Base-by-base conservation (phyloP, 164 flowering plant genomes). In the Liquidambar formosana region DNA sequence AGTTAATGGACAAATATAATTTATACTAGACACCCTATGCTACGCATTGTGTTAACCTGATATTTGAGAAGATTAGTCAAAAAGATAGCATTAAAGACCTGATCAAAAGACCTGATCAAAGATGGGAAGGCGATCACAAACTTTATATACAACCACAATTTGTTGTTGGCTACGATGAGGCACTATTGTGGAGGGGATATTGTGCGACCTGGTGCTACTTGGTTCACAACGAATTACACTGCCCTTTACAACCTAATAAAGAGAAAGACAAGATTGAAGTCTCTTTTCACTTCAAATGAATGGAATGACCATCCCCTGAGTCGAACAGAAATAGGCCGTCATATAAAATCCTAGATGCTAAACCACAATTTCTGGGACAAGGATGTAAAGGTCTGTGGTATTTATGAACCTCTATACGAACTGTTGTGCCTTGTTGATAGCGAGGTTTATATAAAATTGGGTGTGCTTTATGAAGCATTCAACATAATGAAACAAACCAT, bases 351-450 rank as follows among this genome's bases (percentile, higher is more conserved):
- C 2, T 2, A 2, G 41, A 6, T 33, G 4, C 6, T 33, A 6
- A 33, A 33, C 41, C 41, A 33, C n/a, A 33, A 33, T 2, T 33
- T 33, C 41, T 33, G 41, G 41, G 41, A 33, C 41, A 33, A 33
- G 2, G 41, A 2, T 33, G 41, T 6, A 33, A 33, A 6, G 6
- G 41, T 33, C 41, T 33, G 41, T 33, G 41, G 6, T 33, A 57
- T 5, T 5, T 57, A 57, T 19, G 61, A 57, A 15, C 61, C 61
- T 3, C 10, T 57, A 1, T 57, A 57, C 61, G 1, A 26, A 57
- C 23, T 57, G 5, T 19, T n/a, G 61, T 15, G 61, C 18, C 61
- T 57, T 57, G 61, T 57, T 5, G 61, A 57, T n/a, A 57, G 61
- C 23, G 23, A 57, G 16, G 61, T 57, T 3, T 57, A 57, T 21